These are phyloP conservation scores for Ophiostoma sp. DNA, from an alignment of 2,329 filamentous ascomycete genomes.

Conservation along the genomic window DNA sequence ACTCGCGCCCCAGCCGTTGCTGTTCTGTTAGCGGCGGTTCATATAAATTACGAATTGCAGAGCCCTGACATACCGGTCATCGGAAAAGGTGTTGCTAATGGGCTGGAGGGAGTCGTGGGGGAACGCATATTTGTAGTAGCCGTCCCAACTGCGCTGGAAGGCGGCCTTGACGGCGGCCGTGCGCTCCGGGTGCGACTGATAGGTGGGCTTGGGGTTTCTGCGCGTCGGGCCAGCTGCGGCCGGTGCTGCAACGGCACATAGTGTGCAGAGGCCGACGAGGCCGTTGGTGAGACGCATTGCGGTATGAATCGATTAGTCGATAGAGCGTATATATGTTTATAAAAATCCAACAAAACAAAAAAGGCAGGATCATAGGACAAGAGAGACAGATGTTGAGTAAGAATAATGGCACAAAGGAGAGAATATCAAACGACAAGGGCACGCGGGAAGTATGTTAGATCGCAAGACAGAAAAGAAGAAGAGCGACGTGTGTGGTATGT, in stretches of 20 bases:
- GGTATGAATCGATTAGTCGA: neutral
- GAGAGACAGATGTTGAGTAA: neutral
- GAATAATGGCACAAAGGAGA: neutral
- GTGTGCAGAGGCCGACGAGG: slow-evolving; percentile 12
- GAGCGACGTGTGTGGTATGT: neutral
- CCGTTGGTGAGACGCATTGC: slow-evolving; percentile 18
- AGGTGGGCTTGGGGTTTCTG: slow-evolving; percentile 22
- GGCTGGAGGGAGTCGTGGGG: slow-evolving; percentile 71
- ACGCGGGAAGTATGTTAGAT: neutral
- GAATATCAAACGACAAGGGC: no score
- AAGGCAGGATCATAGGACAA: no score
- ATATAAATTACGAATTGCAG: neutral
- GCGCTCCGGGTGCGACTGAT: slow-evolving; percentile 37
- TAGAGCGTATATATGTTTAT: neutral
- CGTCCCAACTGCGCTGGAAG: slow-evolving; percentile 66
- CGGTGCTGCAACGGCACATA: slow-evolving; percentile 19
- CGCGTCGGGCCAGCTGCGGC: slow-evolving; percentile 19
- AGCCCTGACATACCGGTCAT: slow-evolving; percentile 56
- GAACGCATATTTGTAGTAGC: slow-evolving; percentile 68
- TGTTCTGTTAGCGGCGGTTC: slow-evolving; percentile 32
- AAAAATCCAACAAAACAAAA: neutral
- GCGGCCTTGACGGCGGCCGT: slow-evolving; percentile 60
- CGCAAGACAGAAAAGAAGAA: neutral
- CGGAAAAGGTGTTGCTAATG: slow-evolving; percentile 55
- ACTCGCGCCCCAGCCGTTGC: slow-evolving; percentile 79